These are phyloP conservation scores for Dactylorhiza incarnata DNA, from an alignment of 106 monocot genomes.

Conservation along the genomic window DNA sequence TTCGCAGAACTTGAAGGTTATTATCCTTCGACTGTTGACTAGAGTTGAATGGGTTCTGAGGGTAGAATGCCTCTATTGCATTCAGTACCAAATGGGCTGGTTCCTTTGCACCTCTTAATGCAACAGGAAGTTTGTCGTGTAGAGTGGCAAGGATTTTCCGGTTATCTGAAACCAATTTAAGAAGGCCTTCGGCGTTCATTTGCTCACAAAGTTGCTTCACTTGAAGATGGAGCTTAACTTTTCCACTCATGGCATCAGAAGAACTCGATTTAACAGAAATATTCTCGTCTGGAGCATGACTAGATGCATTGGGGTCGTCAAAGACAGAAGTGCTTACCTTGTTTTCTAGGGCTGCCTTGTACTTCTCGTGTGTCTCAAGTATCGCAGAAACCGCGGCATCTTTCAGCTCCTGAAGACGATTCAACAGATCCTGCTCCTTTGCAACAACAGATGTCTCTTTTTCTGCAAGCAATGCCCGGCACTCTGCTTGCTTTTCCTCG, in stretches of 20 bases:
- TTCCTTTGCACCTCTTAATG: constrained; percentile 55
- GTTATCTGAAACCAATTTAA: constrained; percentile 61
- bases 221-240: constrained; percentile 28
- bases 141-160: constrained; percentile 26
- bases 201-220: constrained; percentile 66
- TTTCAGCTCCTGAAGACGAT: constrained; percentile 53
- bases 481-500: constrained; percentile 40
- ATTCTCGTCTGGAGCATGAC: constrained; percentile 28
- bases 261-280: constrained; percentile 25
- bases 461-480: constrained; percentile 28
- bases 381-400: constrained; percentile 47
- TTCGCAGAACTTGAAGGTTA: constrained; percentile 37
- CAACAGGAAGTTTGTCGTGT: constrained; percentile 42
- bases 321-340: constrained; percentile 42
- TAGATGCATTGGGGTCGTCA: constrained; percentile 25
- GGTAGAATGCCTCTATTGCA: constrained; percentile 48
- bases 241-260: constrained; percentile 21
- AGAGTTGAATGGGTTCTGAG: constrained; percentile 31
- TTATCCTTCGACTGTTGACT: constrained; percentile 20
- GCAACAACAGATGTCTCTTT: constrained; percentile 34
- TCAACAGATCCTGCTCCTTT: constrained; percentile 37
- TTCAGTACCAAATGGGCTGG: constrained; percentile 63
- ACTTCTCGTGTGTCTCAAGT: constrained; percentile 42
- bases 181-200: constrained; percentile 63
- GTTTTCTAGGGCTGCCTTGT: constrained; percentile 33